Percentiles rank a stretch among this genome's conserved stretches.
These are phyloP conservation scores for Candida jianshihensis DNA, from an alignment of 805 yeast species.

Conservation along the genomic window DNA sequence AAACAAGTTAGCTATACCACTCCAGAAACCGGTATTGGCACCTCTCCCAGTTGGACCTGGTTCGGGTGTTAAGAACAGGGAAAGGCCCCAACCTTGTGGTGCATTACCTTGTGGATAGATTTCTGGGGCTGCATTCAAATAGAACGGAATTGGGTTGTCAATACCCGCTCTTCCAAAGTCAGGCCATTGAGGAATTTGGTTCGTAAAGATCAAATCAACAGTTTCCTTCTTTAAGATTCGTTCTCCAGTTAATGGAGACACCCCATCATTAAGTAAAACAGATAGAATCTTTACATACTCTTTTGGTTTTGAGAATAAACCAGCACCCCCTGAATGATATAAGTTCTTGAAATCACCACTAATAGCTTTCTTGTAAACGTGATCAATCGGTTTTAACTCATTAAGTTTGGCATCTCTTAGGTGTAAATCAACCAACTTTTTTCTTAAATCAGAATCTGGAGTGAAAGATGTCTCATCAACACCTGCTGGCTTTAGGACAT, in stretches of 20 bases:
- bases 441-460: constrained; percentile 14
- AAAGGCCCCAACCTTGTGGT: constrained; percentile 28
- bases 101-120: constrained; percentile 19
- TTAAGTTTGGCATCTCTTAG: constrained; percentile 15
- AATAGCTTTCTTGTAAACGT: constrained; percentile 6
- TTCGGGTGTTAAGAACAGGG: constrained; percentile 21
- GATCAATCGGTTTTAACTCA: constrained; percentile 6
- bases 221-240: constrained; percentile 27
- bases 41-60: constrained; percentile 31
- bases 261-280: constrained; percentile 34
- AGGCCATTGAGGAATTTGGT: constrained; percentile 27
- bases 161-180: constrained; percentile 15
- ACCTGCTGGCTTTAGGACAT: constrained; percentile 26
- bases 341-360: constrained; percentile 4
- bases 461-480: constrained; percentile 22
- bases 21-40: constrained; percentile 31
- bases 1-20: constrained; percentile 32
- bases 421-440: constrained; percentile 20
- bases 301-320: constrained; percentile 31
- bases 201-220: constrained; percentile 23
- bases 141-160: constrained; percentile 6
- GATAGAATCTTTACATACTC: constrained; percentile 35
- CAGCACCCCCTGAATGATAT: constrained; percentile 37
- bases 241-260: constrained; percentile 28
- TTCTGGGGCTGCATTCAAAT: constrained; percentile 13